These are phyloP conservation scores for Yamadazyma philogaea DNA, from an alignment of 805 yeast species.

Conservation along the genomic window DNA sequence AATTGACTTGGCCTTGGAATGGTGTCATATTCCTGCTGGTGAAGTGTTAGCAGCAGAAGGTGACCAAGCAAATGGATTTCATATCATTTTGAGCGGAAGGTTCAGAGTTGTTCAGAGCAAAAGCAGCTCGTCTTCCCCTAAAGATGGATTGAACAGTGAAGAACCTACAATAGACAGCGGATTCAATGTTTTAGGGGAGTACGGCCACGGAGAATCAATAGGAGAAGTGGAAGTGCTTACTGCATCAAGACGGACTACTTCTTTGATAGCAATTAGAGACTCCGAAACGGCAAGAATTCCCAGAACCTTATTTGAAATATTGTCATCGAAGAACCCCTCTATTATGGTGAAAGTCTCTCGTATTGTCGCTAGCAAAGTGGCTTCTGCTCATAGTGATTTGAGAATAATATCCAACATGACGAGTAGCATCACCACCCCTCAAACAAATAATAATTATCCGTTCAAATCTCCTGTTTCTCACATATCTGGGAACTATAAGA, in stretches of 20 bases:
- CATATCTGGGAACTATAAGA: constrained; percentile 57
- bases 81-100: constrained; percentile 85
- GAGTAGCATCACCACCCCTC: constrained; percentile 11
- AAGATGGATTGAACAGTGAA: constrained; percentile 12
- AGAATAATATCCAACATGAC: constrained; percentile 8
- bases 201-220: constrained; percentile 90
- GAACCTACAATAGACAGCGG: constrained; percentile 17
- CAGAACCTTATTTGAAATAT: constrained; percentile 77
- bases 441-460: constrained; percentile 13
- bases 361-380: constrained; percentile 66
- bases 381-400: constrained; percentile 16
- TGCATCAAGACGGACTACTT: constrained; percentile 62
- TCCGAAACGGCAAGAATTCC: constrained; percentile 94
- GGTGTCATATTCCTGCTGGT: constrained; percentile 92
- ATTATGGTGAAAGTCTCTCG: constrained; percentile 87
- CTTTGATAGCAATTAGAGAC: constrained; percentile 84
- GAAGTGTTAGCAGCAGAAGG: constrained; percentile 76
- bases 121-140: constrained; percentile 14
- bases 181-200: constrained; percentile 58
- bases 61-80: constrained; percentile 86
- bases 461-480: constrained; percentile 31
- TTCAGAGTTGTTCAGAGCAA: constrained; percentile 55
- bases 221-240: constrained; percentile 95
- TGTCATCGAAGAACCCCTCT: constrained; percentile 81
- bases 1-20: constrained; percentile 89